Evolutionary conservation across 371 early-diverging fungal genomes (phyloP).

Genomic region (Mucor mucedo): DNA sequence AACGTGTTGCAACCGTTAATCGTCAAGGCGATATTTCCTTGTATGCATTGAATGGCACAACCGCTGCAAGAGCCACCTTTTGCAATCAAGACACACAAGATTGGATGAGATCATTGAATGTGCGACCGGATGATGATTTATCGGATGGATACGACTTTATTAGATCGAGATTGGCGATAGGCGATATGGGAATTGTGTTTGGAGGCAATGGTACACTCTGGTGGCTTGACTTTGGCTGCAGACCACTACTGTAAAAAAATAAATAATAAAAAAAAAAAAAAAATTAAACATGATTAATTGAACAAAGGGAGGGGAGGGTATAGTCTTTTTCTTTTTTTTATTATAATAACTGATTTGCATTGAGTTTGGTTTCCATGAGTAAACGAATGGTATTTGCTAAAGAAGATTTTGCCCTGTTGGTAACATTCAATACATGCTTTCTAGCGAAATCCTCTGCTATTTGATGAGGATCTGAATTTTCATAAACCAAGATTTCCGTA

Average conservation of each 20-base stretch:
- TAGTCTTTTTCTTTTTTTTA: neutral
- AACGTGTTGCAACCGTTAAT: constrained; percentile 46
- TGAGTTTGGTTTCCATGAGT: neutral
- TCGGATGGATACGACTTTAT: constrained; percentile 55
- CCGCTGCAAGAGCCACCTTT: constrained; percentile 34
- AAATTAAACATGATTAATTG: neutral
- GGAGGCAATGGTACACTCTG: constrained; percentile 45
- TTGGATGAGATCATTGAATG: constrained; percentile 36
- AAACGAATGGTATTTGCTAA: constrained; percentile 1
- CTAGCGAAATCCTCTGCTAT: constrained; percentile 36
- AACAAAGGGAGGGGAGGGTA: neutral
- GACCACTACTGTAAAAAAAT: constrained; percentile 1
- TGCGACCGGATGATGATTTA: constrained; percentile 45
- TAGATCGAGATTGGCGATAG: constrained; percentile 43
- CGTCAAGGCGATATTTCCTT: constrained; percentile 48
- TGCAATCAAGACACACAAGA: constrained; percentile 10
- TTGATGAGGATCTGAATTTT: constrained; percentile 24
- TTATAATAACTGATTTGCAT: neutral
- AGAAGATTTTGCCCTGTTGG: constrained; percentile 17
- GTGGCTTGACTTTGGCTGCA: constrained; percentile 55
- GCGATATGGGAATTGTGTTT: constrained; percentile 46
- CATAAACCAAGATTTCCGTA: constrained; percentile 30
- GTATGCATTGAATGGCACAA: constrained; percentile 47
- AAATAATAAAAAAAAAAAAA: constrained; percentile 1
- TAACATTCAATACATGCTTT: constrained; percentile 26